Percentiles rank a stretch among this genome's conserved stretches.
Conservation (phyloP, 2,329 filamentous ascomycete species). For the Gaeumannomyces sp. region DNA sequence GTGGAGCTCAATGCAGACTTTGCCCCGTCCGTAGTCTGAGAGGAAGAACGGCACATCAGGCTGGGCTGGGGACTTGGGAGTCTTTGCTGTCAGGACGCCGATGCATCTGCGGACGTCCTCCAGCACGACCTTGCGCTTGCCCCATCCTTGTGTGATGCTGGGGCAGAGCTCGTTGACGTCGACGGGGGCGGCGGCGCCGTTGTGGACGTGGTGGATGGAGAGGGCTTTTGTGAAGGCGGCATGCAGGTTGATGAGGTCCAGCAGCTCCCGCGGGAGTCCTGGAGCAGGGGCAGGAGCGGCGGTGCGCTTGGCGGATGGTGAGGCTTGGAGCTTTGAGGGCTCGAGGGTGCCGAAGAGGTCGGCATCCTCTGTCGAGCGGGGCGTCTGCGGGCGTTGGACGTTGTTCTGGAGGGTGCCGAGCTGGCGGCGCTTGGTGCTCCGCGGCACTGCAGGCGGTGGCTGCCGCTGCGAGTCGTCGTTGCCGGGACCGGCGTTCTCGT, state of each 20-base stretch:
- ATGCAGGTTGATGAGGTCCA: conserved; percentile 59
- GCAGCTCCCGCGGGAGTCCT: conserved; percentile 43
- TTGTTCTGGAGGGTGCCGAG: conserved; percentile 10
- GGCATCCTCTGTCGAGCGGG: conserved; percentile 16
- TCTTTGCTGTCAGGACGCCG: conserved; percentile 44
- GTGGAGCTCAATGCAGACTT: conserved; percentile 51
- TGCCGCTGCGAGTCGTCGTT: conserved; percentile 1
- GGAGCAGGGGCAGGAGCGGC: conserved; percentile 22
- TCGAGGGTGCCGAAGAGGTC: conserved; percentile 23
- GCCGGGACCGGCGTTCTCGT: conserved; percentile 19
- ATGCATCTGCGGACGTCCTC: conserved; percentile 63
- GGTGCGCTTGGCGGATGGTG: conserved; percentile 20
- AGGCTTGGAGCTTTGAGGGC: conserved; percentile 33
- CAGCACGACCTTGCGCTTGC: conserved; percentile 59
- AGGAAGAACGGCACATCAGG: conserved; percentile 34
- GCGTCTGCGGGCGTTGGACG: conserved; percentile 19
- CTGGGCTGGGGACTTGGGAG: background rate
- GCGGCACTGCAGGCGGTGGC: background rate
- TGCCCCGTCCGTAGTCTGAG: conserved; percentile 35
- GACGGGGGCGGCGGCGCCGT: conserved; percentile 55
- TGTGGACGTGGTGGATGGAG: conserved; percentile 63
- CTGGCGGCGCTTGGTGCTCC: conserved; percentile 18
- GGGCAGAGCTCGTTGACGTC: conserved; percentile 56
- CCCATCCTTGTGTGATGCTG: conserved; percentile 63
- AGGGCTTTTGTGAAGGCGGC: conserved; percentile 62